phyloP scores from a whole-genome alignment of 1,139 yeast species.

The Pichia inconspicua region DNA sequence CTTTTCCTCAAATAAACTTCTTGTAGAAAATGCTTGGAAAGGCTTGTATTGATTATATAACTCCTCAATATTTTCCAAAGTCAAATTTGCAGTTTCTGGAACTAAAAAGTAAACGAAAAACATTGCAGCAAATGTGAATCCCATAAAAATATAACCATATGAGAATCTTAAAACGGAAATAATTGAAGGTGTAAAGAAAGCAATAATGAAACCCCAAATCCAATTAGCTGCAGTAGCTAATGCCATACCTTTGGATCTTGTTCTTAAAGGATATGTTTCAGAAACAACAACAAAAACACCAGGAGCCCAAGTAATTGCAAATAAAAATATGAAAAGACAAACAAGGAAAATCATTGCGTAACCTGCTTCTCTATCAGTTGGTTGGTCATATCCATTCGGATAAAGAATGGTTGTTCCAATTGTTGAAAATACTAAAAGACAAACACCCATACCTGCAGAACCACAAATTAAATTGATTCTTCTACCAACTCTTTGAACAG shows the following conservation, averaged over 20 bases:
- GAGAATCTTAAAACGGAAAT: slow-evolving; percentile 43
- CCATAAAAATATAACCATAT: slow-evolving; percentile 71
- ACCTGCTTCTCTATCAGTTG: slow-evolving; percentile 45
- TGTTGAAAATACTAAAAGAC: slow-evolving; percentile 58
- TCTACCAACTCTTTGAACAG: slow-evolving; percentile 64
- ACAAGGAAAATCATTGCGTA: slow-evolving; percentile 69
- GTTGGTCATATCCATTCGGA: slow-evolving; percentile 38
- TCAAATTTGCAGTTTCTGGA: slow-evolving; percentile 49
- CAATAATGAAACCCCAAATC: slow-evolving; percentile 71
- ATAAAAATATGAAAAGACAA: slow-evolving; percentile 69
- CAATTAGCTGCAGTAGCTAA: slow-evolving; percentile 71
- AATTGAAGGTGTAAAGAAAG: slow-evolving; percentile 66
- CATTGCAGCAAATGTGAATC: slow-evolving; percentile 51
- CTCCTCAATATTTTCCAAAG: slow-evolving; percentile 57
- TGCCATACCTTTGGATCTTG: slow-evolving; percentile 73
- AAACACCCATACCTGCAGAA: slow-evolving; percentile 52
- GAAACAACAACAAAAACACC: slow-evolving; percentile 72
- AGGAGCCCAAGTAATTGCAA: slow-evolving; percentile 87
- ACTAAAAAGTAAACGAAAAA: slow-evolving; percentile 43
- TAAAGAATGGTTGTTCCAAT: slow-evolving; percentile 61
- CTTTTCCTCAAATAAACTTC: not conserved
- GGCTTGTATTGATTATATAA: slow-evolving; percentile 22
- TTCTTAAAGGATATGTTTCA: slow-evolving; percentile 71
- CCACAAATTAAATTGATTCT: slow-evolving; percentile 58
- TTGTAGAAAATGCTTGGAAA: slow-evolving; percentile 3